Percentiles rank a stretch among this genome's conserved stretches.
phyloP scores from a whole-genome alignment of 768 basidiomycete genomes.

The Pisolithus microcarpus region DNA sequence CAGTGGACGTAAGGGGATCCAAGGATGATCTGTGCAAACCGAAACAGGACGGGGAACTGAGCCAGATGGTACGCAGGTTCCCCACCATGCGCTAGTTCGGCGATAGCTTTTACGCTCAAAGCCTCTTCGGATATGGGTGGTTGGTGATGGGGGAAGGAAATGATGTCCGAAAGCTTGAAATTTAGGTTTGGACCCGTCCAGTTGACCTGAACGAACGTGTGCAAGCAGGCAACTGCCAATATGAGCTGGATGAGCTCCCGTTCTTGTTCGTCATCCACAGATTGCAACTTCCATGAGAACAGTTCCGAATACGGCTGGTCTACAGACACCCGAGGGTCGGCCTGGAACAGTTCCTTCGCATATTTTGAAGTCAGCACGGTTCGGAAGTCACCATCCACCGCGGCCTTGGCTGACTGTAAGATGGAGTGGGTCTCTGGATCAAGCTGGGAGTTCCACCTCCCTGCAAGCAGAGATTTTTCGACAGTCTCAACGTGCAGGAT shows the following conservation, averaged over 20 bases:
- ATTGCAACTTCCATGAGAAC: conserved; percentile 24
- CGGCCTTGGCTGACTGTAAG: conserved; percentile 43
- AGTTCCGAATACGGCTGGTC: conserved; percentile 34
- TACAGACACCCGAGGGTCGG: conserved; percentile 24
- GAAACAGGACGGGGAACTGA: conserved; percentile 58
- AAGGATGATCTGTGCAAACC: conserved; percentile 68
- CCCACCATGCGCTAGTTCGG: conserved; percentile 75
- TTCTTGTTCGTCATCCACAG: conserved; percentile 30
- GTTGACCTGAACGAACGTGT: conserved; percentile 88
- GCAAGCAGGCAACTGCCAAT: conserved; percentile 72
- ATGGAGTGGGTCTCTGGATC: conserved; percentile 16
- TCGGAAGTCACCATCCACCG: conserved; percentile 54
- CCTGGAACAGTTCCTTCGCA: conserved; percentile 35
- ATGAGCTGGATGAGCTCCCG: conserved; percentile 53
- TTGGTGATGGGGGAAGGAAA: conserved; percentile 30
- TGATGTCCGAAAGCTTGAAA: conserved; percentile 38
- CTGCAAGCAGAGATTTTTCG: conserved; percentile 53
- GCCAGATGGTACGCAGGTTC: conserved; percentile 96
- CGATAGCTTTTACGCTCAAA: conserved; percentile 60
- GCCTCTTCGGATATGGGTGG: conserved; percentile 35
- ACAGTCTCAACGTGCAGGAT: conserved; percentile 25
- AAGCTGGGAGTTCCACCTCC: conserved; percentile 33
- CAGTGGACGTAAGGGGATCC: conserved; percentile 42
- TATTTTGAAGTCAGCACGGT: conserved; percentile 41
- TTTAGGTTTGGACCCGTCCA: conserved; percentile 92